Evolutionary conservation across 73 alveolate species (phyloP).

Genomic region (Stentor roeselii): DNA sequence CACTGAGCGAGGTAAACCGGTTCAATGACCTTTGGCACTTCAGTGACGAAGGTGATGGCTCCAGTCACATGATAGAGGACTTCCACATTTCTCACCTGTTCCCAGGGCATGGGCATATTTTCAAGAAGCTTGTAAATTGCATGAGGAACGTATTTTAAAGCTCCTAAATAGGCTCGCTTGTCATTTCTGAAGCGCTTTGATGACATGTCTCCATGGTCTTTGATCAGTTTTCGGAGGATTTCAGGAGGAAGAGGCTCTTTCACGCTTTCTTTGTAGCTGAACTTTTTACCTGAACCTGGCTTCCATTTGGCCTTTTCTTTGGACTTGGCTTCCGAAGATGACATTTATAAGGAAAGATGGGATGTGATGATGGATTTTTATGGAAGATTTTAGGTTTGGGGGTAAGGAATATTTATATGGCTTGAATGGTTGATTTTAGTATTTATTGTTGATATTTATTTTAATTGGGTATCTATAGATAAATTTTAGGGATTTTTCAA

Average conservation of each 20-base stretch:
- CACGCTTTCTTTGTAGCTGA: slow-evolving; percentile 57
- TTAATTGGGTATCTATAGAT: neutral
- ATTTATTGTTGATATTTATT: neutral
- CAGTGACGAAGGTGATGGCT: slow-evolving; percentile 98
- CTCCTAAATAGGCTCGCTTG: slow-evolving; percentile 83
- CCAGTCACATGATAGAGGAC: slow-evolving; percentile 99
- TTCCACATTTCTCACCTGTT: slow-evolving; percentile 93
- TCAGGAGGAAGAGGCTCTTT: slow-evolving; percentile 72
- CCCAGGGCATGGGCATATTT: slow-evolving; percentile 99
- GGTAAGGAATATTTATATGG: neutral
- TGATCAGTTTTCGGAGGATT: slow-evolving; percentile 71
- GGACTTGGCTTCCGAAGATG: neutral
- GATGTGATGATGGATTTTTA: neutral
- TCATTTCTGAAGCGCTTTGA: slow-evolving; percentile 96
- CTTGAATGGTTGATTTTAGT: neutral
- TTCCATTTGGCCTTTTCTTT: slow-evolving; percentile 13
- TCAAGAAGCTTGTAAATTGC: slow-evolving; percentile 99
- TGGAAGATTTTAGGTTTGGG: neutral
- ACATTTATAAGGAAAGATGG: neutral
- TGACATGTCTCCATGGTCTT: slow-evolving; percentile 99
- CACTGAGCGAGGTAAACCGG: slow-evolving; percentile 99
- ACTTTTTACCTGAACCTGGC: slow-evolving; percentile 52
- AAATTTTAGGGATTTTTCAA: neutral
- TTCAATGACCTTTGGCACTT: slow-evolving; percentile 99
- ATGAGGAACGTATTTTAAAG: slow-evolving; percentile 99